These are phyloP conservation scores for Pleomassaria siparia DNA, from an alignment of 2,329 filamentous ascomycete species.

Conservation along the genomic window DNA sequence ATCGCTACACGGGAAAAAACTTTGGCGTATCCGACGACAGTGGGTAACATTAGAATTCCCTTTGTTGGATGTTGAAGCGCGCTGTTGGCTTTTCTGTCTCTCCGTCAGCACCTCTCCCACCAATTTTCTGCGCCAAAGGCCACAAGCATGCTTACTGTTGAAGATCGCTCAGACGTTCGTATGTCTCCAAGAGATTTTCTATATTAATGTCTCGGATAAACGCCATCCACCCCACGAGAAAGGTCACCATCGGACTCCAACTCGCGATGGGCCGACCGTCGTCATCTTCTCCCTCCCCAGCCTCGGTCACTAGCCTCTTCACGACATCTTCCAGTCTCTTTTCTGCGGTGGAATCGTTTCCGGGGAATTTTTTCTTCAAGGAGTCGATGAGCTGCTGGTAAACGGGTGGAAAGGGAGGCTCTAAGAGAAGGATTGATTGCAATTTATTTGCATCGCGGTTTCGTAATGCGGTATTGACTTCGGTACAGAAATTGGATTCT, in stretches of 20 bases:
- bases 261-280: constrained; percentile 58
- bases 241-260: constrained; percentile 77
- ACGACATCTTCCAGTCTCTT: constrained; percentile 28
- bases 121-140: background rate
- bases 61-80: constrained; percentile 78
- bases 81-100: constrained; percentile 69
- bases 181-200: constrained; percentile 72
- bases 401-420: constrained; percentile 30
- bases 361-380: constrained; percentile 26
- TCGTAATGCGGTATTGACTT: constrained; percentile 30
- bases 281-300: constrained; percentile 55
- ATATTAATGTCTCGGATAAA: constrained; percentile 82
- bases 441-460: constrained; percentile 24
- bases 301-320: constrained; percentile 43
- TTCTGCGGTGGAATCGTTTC: constrained; percentile 18
- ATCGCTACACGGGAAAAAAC: constrained; percentile 82
- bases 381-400: constrained; percentile 32
- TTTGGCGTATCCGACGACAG: constrained; percentile 78
- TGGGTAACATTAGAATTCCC: constrained; percentile 79
- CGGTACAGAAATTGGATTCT: constrained; percentile 28
- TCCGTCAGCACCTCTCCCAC: constrained; percentile 4
- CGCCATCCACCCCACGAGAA: constrained; percentile 77
- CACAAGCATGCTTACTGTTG: constrained; percentile 58
- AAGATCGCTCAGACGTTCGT: constrained; percentile 71
- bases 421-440: constrained; percentile 30